Percentiles rank a stretch among this genome's conserved stretches.
Evolutionary conservation across 495 filamentous ascomycete genomes (phyloP).

Genomic region (Penicilliopsis zonata): DNA sequence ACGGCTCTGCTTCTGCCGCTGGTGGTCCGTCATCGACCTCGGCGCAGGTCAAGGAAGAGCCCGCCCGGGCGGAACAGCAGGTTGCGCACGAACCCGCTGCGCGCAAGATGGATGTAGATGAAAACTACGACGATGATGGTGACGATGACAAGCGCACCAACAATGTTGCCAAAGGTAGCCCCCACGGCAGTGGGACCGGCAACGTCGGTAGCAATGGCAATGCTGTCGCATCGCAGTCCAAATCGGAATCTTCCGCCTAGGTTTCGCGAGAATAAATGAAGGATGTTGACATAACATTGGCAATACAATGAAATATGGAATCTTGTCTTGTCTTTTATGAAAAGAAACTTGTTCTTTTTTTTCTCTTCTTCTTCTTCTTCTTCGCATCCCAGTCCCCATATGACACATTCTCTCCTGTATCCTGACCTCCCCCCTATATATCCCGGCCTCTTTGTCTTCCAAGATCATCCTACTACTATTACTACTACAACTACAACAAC

Average conservation of each 20-base stretch:
- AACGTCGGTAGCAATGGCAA: constrained; percentile 18
- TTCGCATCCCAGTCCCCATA: too few species aligned
- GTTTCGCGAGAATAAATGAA: too few species aligned
- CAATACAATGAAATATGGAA: too few species aligned
- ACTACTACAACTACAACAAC: too few species aligned
- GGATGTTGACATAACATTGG: too few species aligned
- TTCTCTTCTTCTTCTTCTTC: constrained; percentile 1
- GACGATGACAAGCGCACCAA: constrained; percentile 65
- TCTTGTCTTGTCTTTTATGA: constrained; percentile 1
- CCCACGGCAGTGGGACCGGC: constrained; percentile 25
- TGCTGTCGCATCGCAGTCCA: constrained; percentile 21
- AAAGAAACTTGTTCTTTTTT: constrained; percentile 1
- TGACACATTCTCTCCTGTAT: too few species aligned
- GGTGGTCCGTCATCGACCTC: constrained; percentile 33
- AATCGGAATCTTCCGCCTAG: constrained; percentile 22
- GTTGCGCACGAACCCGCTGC: constrained; percentile 69
- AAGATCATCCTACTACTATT: too few species aligned
- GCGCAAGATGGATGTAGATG: constrained; percentile 93
- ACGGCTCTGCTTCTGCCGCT: constrained; percentile 47
- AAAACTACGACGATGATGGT: constrained; percentile 84
- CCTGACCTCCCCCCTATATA: too few species aligned
- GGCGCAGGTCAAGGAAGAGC: constrained; percentile 32
- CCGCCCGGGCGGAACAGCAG: constrained; percentile 39
- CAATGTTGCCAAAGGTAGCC: constrained; percentile 26
- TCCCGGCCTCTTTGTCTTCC: too few species aligned